These are phyloP conservation scores for Quercus berberidifolia DNA, from an alignment of 306 rosid species.

Conservation along the genomic window DNA sequence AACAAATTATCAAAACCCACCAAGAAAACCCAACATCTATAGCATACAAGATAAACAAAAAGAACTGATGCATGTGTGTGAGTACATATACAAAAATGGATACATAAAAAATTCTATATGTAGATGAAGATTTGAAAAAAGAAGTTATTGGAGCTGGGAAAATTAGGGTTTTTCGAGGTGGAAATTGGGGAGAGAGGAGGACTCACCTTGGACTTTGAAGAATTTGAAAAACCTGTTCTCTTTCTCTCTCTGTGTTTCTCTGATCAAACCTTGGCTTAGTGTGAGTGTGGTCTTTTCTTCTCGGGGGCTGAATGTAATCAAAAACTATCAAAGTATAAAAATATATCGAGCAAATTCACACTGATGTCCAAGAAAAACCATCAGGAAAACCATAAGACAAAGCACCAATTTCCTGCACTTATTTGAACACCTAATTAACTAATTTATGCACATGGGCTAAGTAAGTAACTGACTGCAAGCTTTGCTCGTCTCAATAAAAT, in stretches of 20 bases:
- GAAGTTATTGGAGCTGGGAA: not conserved
- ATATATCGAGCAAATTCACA: too few relatives aligned
- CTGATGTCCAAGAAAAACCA: too few relatives aligned
- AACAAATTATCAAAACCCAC: not conserved
- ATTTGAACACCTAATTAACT: too few relatives aligned
- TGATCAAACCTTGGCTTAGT: not conserved
- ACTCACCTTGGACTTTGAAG: slow-evolving; percentile 74
- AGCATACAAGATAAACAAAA: not conserved
- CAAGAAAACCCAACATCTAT: not conserved
- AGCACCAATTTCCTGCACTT: too few relatives aligned
- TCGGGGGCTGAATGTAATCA: not conserved
- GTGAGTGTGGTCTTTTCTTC: not conserved
- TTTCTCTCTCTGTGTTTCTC: slow-evolving; percentile 10
- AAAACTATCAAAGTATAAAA: too few relatives aligned
- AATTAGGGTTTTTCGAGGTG: slow-evolving; percentile 17
- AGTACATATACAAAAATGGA: not conserved
- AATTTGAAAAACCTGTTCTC: slow-evolving; percentile 24
- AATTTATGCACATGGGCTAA: too few relatives aligned
- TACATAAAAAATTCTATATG: not conserved
- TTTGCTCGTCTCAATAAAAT: too few relatives aligned
- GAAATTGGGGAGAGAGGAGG: slow-evolving; percentile 1
- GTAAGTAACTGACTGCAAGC: too few relatives aligned
- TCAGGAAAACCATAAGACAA: too few relatives aligned
- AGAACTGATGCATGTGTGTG: not conserved
- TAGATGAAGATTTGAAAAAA: slow-evolving; percentile 27